Base-by-base conservation (phyloP, 2,329 filamentous ascomycete species). In the Trichoderma simmonsii region DNA sequence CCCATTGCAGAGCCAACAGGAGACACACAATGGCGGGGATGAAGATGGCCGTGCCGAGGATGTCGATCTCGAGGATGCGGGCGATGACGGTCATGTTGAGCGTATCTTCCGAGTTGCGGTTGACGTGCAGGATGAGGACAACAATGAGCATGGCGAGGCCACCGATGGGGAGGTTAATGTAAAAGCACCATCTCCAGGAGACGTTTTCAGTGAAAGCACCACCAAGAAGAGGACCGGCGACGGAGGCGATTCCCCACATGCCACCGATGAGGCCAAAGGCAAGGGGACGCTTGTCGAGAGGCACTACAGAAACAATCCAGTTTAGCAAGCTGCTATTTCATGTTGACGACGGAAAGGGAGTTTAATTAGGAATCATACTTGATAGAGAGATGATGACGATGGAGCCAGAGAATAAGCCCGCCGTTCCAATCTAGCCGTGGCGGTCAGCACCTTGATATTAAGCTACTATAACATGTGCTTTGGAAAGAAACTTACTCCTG, bases 1-100 rank as follows among this genome's bases (percentile, higher is more conserved):
- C 88, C 85, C 86, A 89, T 75, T 89, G 85, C 48, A 90, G 80
- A 8, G 86, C 87, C 4, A 90, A 81, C 9, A 90, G 79, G 14
- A 89, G 80, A 74, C 84, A 86, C 73, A 89, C 77, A 60, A 89
- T 82, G 48, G 84, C 83, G 1, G 87, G 85, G 32, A 88, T 82
- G 75, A 89, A 83, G 72, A 87, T 79, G n/a, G 78, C 77, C 2
- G 84, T 83, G 32, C 88, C 87, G 11, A 82, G 59, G 11, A 87
- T 77, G 75, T 89, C 88, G 60, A 89, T 80, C 73, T 84, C 81
- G 60, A 81, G 76, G 34, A 88, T 63, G 14, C 85, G 82, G 39
- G 77, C 70, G 28, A 79, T 15, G 62, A 84, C 76, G 30, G 82
- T 76, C 72, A 81, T 74, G 63, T 76, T 72, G 43, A 79, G 75